phyloP scores from a whole-genome alignment of 306 rosid species.

The Begonia fuchsioides region DNA sequence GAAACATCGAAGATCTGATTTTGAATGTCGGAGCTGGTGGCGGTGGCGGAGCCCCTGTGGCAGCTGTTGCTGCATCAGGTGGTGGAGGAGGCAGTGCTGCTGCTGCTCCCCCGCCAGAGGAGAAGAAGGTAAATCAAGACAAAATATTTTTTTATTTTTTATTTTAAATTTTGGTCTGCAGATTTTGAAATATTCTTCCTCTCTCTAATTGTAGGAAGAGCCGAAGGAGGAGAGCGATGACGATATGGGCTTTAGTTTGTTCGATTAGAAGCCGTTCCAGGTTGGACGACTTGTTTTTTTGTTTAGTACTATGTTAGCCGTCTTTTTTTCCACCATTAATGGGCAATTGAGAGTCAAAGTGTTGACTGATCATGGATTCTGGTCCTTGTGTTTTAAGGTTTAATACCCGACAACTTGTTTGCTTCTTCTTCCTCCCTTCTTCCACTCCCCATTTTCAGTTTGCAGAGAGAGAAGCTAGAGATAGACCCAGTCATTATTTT shows the following conservation, averaged over 20 bases:
- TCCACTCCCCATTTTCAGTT: no score
- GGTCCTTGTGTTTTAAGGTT: no score
- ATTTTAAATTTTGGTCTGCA: background rate
- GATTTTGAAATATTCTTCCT: background rate
- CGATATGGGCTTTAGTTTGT: slow-evolving; percentile 41
- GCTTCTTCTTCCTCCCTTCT: no score
- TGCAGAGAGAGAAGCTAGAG: no score
- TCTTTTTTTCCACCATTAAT: no score
- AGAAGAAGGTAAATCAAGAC: slow-evolving; percentile 37
- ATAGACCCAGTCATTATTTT: no score
- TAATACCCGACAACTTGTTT: no score
- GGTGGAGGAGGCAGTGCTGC: slow-evolving; percentile 19
- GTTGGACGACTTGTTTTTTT: background rate
- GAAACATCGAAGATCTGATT: slow-evolving; percentile 41
- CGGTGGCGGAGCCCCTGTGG: slow-evolving; percentile 24
- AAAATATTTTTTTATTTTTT: background rate
- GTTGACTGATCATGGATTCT: no score
- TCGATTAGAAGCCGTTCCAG: slow-evolving; percentile 10
- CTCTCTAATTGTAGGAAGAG: slow-evolving; percentile 30
- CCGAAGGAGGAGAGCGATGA: slow-evolving; percentile 17
- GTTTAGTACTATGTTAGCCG: background rate
- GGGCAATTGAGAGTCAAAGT: no score
- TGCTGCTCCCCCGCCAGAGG: slow-evolving; percentile 36
- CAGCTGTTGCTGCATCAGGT: slow-evolving; percentile 19
- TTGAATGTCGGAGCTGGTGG: slow-evolving; percentile 36